Conservation (phyloP, 148 eudicot genomes). For the Vaccinium darrowii region DNA sequence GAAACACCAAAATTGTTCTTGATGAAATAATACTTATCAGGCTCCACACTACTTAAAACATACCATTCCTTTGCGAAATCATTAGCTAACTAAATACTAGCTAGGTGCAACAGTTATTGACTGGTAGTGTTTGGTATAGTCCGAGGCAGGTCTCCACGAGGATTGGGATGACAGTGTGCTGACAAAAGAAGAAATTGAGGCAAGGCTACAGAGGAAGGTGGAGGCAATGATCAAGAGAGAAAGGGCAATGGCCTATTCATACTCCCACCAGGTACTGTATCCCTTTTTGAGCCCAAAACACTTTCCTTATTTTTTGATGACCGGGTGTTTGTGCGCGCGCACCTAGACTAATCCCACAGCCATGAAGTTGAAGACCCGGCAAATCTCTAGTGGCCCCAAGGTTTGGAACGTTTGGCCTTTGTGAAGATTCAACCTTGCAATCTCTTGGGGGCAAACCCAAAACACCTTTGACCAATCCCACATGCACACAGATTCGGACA, state of each 20-base stretch:
- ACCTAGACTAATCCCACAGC: no score
- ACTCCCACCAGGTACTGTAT: conserved; percentile 69
- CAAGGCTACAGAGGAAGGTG: conserved; percentile 63
- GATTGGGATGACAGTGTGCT: conserved; percentile 89
- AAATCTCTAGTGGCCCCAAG: no score
- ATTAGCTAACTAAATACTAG: neutral
- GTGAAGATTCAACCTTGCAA: no score
- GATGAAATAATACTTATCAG: neutral
- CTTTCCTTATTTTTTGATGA: neutral
- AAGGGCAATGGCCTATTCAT: conserved; percentile 89
- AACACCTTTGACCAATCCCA: neutral
- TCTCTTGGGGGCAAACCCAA: no score
- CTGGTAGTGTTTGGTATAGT: conserved; percentile 19
- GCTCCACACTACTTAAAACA: neutral
- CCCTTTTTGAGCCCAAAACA: neutral
- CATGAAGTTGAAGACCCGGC: no score
- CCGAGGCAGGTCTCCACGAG: conserved; percentile 42
- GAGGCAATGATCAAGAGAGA: conserved; percentile 88
- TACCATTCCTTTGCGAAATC: no score
- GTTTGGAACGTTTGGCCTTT: no score
- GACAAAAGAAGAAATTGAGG: conserved; percentile 78
- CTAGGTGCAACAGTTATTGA: neutral
- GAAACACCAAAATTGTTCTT: no score
- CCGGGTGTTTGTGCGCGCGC: no score
- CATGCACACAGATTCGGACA: neutral